Evolutionary conservation across 352 stramenopile genomes (phyloP), one percentile per base, ranked within the genome.

Genomic region (Globisporangium emineosum): DNA sequence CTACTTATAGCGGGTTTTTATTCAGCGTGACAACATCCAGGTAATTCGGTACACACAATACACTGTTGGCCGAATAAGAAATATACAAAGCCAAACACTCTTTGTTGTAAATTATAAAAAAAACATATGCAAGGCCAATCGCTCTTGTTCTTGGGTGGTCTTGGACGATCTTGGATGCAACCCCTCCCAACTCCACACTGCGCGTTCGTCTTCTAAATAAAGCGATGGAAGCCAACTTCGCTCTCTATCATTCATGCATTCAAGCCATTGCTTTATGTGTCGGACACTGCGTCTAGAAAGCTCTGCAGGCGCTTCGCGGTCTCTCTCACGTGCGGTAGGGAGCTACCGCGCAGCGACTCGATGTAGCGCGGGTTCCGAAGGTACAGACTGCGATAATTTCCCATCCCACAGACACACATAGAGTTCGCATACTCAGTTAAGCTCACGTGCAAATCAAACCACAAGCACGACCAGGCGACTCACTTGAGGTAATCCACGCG

Each of bases 401-500:
- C 37, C 5, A 3, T 17, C n/a, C n/a, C n/a, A n/a, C n/a, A n/a
- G n/a, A 23, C 5, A 56, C 23, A 64, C 63, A 12, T 21, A 51
- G 49, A 35, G n/a, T n/a, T n/a, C n/a, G n/a, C 21, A n/a, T 59
- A 7, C 12, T 50, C 37, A 40, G 27, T 51, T n/a, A n/a, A 61
- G 37, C 54, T 12, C 17, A n/a, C 13, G 5, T 3, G 1, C 17
- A 17, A 4, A 5, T 13, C 37, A n/a, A 10, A 7, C 54, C 23
- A 55, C 19, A 33, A 55, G 30, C 55, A 42, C 2, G 19, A 42
- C 5, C 8, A 49, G 4, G 2, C 17, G 10, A 67, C 79, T 56
- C 61, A 90, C 81, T 88, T 73, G 45, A 90, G 67, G 62, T 76
- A 77, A 52, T 88, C 78, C 25, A 72, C 67, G 49, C 68, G 75